Percentiles rank a stretch among this genome's conserved stretches.
phyloP scores from a whole-genome alignment of 768 basidiomycete genomes.

The Tricholoma furcatifolium region DNA sequence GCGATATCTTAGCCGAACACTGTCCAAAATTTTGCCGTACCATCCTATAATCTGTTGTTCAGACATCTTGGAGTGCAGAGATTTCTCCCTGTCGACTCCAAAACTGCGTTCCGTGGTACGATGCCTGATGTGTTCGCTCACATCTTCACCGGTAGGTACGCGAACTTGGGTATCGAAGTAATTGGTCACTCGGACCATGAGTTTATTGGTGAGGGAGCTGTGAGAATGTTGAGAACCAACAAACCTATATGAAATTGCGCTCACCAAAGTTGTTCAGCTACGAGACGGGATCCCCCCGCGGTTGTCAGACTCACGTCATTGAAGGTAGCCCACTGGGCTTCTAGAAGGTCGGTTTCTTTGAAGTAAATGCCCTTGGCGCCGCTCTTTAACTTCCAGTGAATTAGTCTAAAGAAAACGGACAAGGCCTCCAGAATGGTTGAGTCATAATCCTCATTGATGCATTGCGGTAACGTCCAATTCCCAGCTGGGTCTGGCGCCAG shows the following conservation, averaged over 20 bases:
- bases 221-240: background rate
- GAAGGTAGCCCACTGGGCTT: conserved; percentile 94
- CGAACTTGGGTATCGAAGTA: conserved; percentile 95
- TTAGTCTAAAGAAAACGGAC: conserved; percentile 86
- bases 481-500: conserved; percentile 82
- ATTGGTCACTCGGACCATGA: conserved; percentile 90
- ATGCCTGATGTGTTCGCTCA: conserved; percentile 21
- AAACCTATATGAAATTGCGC: conserved; percentile 22
- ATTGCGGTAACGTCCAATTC: conserved; percentile 86
- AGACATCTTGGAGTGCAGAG: conserved; percentile 57
- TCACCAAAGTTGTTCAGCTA: conserved; percentile 95
- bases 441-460: conserved; percentile 91
- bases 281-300: conserved; percentile 81
- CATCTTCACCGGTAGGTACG: conserved; percentile 53
- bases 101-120: conserved; percentile 17
- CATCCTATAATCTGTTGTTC: conserved; percentile 82
- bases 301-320: conserved; percentile 89
- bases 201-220: conserved; percentile 88
- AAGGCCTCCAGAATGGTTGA: conserved; percentile 83
- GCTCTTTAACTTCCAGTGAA: conserved; percentile 95
- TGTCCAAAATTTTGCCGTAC: conserved; percentile 93
- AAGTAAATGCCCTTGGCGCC: conserved; percentile 91
- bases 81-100: conserved; percentile 22
- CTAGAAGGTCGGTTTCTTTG: conserved; percentile 97
- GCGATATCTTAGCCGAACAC: conserved; percentile 86